Percentiles rank a stretch among this genome's conserved stretches.
These are phyloP conservation scores for Ceratobasidium sp. DNA, from an alignment of 1,284 basidiomycete genomes.

Conservation along the genomic window DNA sequence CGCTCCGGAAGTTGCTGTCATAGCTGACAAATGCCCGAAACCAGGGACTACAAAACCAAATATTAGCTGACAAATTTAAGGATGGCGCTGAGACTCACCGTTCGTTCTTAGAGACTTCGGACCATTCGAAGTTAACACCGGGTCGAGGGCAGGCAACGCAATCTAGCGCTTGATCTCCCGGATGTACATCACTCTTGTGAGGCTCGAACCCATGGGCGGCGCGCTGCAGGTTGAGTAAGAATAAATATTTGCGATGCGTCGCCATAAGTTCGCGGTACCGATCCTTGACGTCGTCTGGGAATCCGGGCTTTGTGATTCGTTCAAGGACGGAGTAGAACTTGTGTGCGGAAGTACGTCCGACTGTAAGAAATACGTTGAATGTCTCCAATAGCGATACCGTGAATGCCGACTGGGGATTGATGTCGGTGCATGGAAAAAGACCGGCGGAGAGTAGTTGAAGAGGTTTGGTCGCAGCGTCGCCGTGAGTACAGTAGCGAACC, in stretches of 20 bases:
- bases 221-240: not conserved
- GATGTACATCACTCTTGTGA: conserved; percentile 7
- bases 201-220: not conserved
- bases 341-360: conserved; percentile 16
- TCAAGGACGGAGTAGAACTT: conserved; percentile 26
- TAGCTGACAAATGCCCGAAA: conserved; percentile 16
- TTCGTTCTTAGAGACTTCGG: not conserved
- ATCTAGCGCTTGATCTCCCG: conserved; percentile 18
- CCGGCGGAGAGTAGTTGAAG: not conserved
- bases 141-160: conserved; percentile 31
- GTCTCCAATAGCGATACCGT: not conserved
- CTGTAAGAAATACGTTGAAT: conserved; percentile 4
- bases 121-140: conserved; percentile 24
- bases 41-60: not conserved
- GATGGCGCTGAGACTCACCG: not conserved
- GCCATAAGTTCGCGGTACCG: conserved; percentile 27
- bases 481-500: conserved; percentile 1
- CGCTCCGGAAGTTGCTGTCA: conserved; percentile 18
- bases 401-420: conserved; percentile 13
- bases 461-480: not conserved
- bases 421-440: conserved; percentile 21
- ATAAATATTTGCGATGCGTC: conserved; percentile 13
- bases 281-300: conserved; percentile 13
- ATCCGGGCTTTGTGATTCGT: conserved; percentile 4
- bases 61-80: no score